Evolutionary conservation across 2,329 filamentous ascomycete species (phyloP).

Genomic region (Trichoderma pleuroti): DNA sequence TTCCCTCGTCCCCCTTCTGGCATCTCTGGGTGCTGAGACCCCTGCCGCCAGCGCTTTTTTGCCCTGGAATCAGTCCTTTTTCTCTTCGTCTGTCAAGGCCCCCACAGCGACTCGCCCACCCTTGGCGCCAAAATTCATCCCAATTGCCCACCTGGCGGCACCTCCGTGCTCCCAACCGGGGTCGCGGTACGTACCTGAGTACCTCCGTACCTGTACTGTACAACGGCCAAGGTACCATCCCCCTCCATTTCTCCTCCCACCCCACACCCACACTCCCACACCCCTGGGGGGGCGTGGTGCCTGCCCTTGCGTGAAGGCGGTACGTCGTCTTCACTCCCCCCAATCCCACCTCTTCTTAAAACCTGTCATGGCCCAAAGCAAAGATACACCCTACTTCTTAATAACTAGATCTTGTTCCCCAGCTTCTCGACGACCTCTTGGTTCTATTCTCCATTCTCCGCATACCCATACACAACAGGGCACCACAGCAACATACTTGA

Average conservation of each 20-base stretch:
- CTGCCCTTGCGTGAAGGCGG: constrained; percentile 16
- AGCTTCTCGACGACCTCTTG: constrained; percentile 20
- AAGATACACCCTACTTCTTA: constrained; percentile 19
- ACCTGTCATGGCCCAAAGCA: constrained; percentile 7
- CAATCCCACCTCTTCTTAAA: constrained; percentile 17
- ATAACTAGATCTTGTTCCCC: constrained; percentile 22
- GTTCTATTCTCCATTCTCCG: constrained; percentile 21
- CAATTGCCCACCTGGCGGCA: constrained; percentile 3
- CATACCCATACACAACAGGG: constrained; percentile 18
- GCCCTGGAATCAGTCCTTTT: constrained; percentile 14
- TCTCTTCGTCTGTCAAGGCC: background rate
- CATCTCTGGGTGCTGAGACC: background rate
- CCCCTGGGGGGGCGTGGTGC: background rate
- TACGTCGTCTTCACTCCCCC: constrained; percentile 13
- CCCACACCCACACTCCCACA: background rate
- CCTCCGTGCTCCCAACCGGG: constrained; percentile 17
- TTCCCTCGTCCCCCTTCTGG: constrained; percentile 10
- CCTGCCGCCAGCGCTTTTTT: constrained; percentile 14
- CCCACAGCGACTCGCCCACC: constrained; percentile 11
- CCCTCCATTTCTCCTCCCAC: background rate
- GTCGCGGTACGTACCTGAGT: constrained; percentile 4
- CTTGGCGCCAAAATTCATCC: constrained; percentile 7
- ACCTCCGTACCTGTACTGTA: constrained; percentile 15
- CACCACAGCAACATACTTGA: constrained; percentile 6
- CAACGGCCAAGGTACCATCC: background rate